These are phyloP conservation scores for Maudiozyma saulgeensis DNA, from an alignment of 805 yeast species.

Conservation along the genomic window DNA sequence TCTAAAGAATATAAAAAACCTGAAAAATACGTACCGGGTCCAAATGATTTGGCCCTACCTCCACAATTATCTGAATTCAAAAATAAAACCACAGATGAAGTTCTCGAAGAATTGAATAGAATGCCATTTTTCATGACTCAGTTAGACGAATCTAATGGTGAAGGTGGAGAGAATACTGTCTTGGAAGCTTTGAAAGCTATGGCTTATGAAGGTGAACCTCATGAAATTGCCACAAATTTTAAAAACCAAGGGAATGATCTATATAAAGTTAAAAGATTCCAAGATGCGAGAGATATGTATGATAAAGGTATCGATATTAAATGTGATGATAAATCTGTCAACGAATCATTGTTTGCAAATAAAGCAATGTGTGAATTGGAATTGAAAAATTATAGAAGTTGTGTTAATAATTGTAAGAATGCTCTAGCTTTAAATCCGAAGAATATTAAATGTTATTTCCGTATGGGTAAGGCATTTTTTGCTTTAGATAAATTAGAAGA, in stretches of 20 bases:
- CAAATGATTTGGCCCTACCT: conserved; percentile 64
- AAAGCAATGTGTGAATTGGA: conserved; percentile 90
- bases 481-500: conserved; percentile 62
- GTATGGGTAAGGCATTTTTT: conserved; percentile 76
- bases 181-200: conserved; percentile 85
- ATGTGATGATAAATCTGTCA: conserved; percentile 46
- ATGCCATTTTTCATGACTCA: conserved; percentile 92
- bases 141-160: conserved; percentile 66
- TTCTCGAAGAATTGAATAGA: conserved; percentile 66
- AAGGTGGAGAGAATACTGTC: conserved; percentile 61
- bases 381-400: conserved; percentile 70
- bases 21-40: conserved; percentile 36
- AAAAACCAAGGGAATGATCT: conserved; percentile 90
- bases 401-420: conserved; percentile 76
- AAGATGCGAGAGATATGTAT: conserved; percentile 69
- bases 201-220: conserved; percentile 93
- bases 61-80: conserved; percentile 64
- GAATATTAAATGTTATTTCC: conserved; percentile 74
- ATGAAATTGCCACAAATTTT: conserved; percentile 82
- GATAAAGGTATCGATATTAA: conserved; percentile 69
- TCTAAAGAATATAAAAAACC: conserved; percentile 24
- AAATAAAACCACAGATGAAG: conserved; percentile 63
- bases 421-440: conserved; percentile 57
- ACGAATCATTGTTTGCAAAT: conserved; percentile 60
- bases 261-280: conserved; percentile 59